Base-by-base conservation (phyloP, 2,329 filamentous ascomycete genomes). In the Myriosclerotinia curreyana region DNA sequence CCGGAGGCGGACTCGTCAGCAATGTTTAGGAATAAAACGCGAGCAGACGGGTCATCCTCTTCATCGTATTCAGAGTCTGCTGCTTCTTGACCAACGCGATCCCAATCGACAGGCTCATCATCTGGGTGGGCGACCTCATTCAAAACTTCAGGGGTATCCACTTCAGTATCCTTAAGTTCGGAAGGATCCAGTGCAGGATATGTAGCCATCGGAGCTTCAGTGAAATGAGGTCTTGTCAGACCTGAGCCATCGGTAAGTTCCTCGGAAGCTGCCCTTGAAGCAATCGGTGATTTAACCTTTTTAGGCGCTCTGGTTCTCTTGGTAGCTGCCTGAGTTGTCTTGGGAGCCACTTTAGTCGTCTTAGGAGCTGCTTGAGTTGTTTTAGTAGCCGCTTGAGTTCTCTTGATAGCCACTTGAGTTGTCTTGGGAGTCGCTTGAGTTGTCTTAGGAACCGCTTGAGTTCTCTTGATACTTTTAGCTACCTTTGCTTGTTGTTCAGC, bases 1-100 rank as follows among this genome's bases (percentile, higher is more conserved):
- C 87, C 87, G 40, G 86, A 81, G 3, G 86, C 83, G 61, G 82
- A 82, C 42, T 83, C 82, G 66, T 80, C 79, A 1, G 79, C 80
- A 2, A 86, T 76, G 64, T 84, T 82, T 38, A 90, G 75, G 20
- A 89, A 76, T 5, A 89, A 75, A 0, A 85, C 82, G 25, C 66
- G 52, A 28, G 46, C 51, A 20, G 34, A 52, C n/a, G 42, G 44
- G 22, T 52, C 6, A 28, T 28, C 22, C 6, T 42, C 28, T 5
- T 48, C 25, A 20, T 52, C 25, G n/a, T 38, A 12, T 60, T 80
- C 82, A 38, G 72, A 75, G 28, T 72, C 67, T 5, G 8, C 9
- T 25, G 22, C 15, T n/a, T 60, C 48, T 50, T n/a, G 15, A 7
- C 44, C 34, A 31, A 50, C 34, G 22, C 34, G 25, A 36, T 12